Base-by-base conservation (phyloP, 106 monocot species). In the Acorus gramineus region DNA sequence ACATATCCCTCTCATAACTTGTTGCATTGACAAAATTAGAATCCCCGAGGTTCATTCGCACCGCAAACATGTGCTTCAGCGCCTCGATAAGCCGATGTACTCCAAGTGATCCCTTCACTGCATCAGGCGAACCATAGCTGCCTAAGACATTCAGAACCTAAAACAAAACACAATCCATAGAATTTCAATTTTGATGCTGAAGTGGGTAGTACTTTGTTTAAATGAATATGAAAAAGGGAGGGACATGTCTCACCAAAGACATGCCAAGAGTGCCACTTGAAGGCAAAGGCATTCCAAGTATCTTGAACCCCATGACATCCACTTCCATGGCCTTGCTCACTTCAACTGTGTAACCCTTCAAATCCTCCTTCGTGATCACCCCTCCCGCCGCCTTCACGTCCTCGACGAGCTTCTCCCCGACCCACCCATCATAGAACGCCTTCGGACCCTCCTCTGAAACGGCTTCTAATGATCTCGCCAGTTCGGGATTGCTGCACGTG, bases 281-380 rank as follows among this genome's bases (percentile, higher is more conserved):
- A 4, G 92, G 98, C 0, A 83, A 92, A 4, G 91, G 98, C 98
- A 98, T 88, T 8, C 98, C 98, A 49, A 88, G 66, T 44, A 98
- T 59, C 7, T 60, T 85, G 60, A 77, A 88, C 6, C 98, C 96
- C 78, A 92, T 69, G 46, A 72, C 75, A 61, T 92, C 61, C 5
- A 73, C 69, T 5, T 53, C 53, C 59, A 89, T 14, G 7, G 92
- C 85, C 42, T 75, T 64, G 7, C 60, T 81, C 28, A 82, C 75
- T 56, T 74, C 63, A 11, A 85, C 75, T 66, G 47, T 66, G 51
- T 98, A 98, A 1, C 51, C 59, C 58, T 67, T 76, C 74, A 98
- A 45, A 59, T 92, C 98, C 14, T 88, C 88, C 76, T 85, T 74
- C 5, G 87, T 89, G 60, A 77, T 63, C 7, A 98, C 43, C 3